A percentile compares a stretch with the other conserved stretches of the same genome.
Conservation (phyloP, 306 rosid species). For the Pterocarpus macrocarpus region DNA sequence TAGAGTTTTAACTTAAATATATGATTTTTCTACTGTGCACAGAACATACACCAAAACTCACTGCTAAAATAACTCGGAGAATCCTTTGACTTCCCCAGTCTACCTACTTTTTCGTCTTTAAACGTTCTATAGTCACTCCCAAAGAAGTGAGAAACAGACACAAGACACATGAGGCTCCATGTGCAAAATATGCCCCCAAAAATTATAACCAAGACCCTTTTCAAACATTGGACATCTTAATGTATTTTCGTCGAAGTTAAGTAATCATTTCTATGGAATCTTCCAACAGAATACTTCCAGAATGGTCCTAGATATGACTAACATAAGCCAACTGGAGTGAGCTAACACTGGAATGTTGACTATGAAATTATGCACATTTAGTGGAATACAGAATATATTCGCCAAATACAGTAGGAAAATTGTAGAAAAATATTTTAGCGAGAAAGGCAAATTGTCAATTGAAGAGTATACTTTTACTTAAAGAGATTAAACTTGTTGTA, state of each 20-base stretch:
- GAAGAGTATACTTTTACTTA: not conserved
- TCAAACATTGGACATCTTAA: not conserved
- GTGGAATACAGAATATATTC: not conserved
- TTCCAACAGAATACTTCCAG: not conserved
- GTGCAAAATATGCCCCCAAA: not conserved
- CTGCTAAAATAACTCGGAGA: not conserved
- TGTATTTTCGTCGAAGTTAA: not conserved
- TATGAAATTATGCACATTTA: not conserved
- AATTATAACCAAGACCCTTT: too few relatives aligned
- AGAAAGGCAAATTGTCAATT: not conserved
- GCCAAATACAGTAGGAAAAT: not conserved
- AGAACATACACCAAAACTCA: not conserved
- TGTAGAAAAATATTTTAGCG: not conserved
- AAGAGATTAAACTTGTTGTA: too few relatives aligned
- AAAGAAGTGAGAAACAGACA: constrained; percentile 18
- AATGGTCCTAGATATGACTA: not conserved
- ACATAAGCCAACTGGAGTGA: too few relatives aligned
- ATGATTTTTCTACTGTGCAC: not conserved
- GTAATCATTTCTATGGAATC: not conserved
- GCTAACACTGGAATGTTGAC: not conserved
- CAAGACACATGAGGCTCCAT: not conserved
- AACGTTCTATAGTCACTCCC: not conserved
- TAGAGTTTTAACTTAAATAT: not conserved
- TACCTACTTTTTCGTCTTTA: not conserved
- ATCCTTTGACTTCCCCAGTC: not conserved